Conservation (phyloP, 441 rosid genomes). For the Gossypium trilobum region DNA sequence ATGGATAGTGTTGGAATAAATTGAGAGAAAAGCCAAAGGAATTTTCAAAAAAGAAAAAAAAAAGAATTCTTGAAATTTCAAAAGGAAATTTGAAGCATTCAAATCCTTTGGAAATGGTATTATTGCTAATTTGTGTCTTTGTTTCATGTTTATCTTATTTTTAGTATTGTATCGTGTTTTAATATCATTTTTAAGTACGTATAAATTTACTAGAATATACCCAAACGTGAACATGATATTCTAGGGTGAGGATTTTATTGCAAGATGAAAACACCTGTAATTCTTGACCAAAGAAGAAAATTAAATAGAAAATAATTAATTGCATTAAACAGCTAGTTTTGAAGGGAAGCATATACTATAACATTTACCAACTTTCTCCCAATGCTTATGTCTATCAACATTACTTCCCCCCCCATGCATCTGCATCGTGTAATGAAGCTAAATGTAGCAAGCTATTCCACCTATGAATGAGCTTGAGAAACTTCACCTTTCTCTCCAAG, state of each 20-base stretch:
- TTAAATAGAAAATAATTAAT: not conserved
- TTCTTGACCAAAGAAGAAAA: not conserved
- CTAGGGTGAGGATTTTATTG: not conserved
- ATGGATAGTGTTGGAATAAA: too few species aligned
- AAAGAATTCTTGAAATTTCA: too few species aligned
- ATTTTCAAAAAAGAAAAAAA: too few species aligned
- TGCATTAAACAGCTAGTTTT: not conserved
- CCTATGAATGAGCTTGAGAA: slow-evolving; percentile 31
- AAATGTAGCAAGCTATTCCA: not conserved
- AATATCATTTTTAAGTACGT: too few species aligned
- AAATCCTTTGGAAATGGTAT: too few species aligned
- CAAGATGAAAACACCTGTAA: not conserved
- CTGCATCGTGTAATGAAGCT: not conserved
- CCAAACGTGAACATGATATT: too few species aligned
- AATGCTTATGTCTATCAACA: not conserved
- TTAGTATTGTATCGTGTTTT: too few species aligned
- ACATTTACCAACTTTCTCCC: not conserved
- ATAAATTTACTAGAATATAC: too few species aligned
- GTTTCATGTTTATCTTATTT: too few species aligned
- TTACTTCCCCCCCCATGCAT: not conserved
- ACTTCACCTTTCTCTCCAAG: slow-evolving; percentile 43
- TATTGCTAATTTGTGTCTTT: too few species aligned
- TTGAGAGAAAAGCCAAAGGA: too few species aligned
- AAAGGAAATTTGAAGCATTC: too few species aligned
- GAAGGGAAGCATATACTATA: not conserved